phyloP scores from a whole-genome alignment of 257 asterid genomes.

The Forsythia viridissima region DNA sequence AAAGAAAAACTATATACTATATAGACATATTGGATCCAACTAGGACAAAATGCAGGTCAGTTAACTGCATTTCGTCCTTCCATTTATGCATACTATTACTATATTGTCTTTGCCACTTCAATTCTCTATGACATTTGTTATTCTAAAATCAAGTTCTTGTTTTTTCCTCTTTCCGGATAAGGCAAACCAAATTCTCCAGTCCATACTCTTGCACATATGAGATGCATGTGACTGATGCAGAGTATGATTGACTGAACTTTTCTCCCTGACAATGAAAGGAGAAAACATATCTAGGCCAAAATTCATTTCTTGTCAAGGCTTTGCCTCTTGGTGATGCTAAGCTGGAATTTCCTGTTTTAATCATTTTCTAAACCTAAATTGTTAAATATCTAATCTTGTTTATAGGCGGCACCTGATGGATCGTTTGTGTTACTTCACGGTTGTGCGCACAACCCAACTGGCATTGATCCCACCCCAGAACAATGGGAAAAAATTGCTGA shows the following conservation, averaged over 20 bases:
- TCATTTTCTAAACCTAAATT: conserved; percentile 7
- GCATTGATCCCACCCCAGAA: conserved; percentile 91
- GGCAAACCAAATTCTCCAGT: neutral
- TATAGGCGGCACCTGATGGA: conserved; percentile 92
- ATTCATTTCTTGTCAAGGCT: neutral
- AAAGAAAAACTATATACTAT: neutral
- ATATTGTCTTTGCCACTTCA: neutral
- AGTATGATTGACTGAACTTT: conserved; percentile 13
- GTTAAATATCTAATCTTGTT: conserved; percentile 19
- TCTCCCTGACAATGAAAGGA: neutral
- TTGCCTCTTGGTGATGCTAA: neutral
- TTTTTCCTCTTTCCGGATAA: neutral
- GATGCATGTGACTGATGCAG: conserved; percentile 10
- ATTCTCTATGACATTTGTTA: neutral
- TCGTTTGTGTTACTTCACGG: conserved; percentile 93
- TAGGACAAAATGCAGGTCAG: neutral
- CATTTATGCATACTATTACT: neutral
- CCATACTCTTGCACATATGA: neutral
- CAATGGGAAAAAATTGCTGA: conserved; percentile 94
- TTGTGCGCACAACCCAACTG: conserved; percentile 98
- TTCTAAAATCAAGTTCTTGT: conserved; percentile 9
- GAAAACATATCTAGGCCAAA: conserved; percentile 1
- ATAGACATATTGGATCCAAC: neutral
- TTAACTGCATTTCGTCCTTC: conserved; percentile 3
- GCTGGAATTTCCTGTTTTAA: conserved; percentile 2